Evolutionary conservation across 345 rosid species (phyloP), one percentile per base, ranked within the genome.

Genomic region (Geranium rotundifolium): DNA sequence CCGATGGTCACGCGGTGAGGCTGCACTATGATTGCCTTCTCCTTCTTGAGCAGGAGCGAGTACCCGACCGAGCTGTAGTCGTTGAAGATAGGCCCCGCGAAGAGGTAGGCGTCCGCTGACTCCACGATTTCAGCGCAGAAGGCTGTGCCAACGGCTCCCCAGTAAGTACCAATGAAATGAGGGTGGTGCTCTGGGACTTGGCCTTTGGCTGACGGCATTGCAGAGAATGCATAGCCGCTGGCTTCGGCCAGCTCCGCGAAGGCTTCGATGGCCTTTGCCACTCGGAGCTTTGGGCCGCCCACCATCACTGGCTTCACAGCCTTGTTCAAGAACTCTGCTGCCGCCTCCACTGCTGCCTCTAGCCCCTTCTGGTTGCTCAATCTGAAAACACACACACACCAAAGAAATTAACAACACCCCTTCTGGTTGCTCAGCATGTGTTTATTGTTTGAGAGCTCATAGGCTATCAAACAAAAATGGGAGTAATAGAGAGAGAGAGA

Each of bases 181-280:
- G 68, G 64, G 64, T 63, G 69, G 39, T 66, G 54, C 30, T 79
- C 78, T 1, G 72, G 67, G 3, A 76, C 71, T 1, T 73, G 69
- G 10, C 83, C 78, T 71, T 79, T 71, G 0, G 78, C 78, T 0
- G 78, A 74, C 10, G 80, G 80, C 76, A 79, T 75, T 10, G 63
- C 67, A 7, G 69, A 69, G 17, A 70, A 15, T 9, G 79, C 73
- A 50, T 70, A 75, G 19, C 79, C 82, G 46, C 75, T 67, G 7
- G 79, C 69, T 41, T 75, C 69, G 23, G 77, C 77, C 69, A 75
- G 58, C 52, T 67, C 65, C 17, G 68, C 31, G 46, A 79, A 79
- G 54, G 71, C 71, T 17, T 65, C 34, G 15, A 58, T 7, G 41
- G 83, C 80, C 30, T 73, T 61, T 0, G 78, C 63, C 0, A 71